These are phyloP conservation scores for Parastagonospora avenae DNA, from an alignment of 2,329 filamentous ascomycete genomes.

Conservation along the genomic window DNA sequence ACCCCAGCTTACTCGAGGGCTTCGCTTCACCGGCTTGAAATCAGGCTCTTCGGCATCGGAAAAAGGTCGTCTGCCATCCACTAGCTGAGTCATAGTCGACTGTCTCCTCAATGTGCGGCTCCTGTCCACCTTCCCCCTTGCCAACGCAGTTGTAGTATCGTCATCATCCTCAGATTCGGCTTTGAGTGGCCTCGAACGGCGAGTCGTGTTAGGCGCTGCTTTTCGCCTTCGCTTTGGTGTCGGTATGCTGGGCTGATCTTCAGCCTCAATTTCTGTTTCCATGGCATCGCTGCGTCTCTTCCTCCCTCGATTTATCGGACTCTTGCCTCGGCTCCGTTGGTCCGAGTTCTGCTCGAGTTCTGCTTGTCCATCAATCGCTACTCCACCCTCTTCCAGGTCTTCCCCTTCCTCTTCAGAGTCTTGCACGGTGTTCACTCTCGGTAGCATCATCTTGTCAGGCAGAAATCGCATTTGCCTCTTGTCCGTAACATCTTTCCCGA, in stretches of 20 bases:
- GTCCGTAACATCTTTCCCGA: slow-evolving; percentile 17
- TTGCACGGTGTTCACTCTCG: slow-evolving; percentile 6
- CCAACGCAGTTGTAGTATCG: not conserved
- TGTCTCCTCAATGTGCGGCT: slow-evolving; percentile 30
- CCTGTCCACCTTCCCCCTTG: slow-evolving; percentile 1
- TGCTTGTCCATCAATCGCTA: not conserved
- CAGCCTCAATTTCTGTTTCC: slow-evolving; percentile 7
- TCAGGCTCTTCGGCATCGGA: slow-evolving; percentile 25
- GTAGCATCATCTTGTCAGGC: slow-evolving; percentile 32
- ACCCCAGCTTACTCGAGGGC: slow-evolving; percentile 26
- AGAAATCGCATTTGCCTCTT: slow-evolving; percentile 36
- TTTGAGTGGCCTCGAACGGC: slow-evolving; percentile 3
- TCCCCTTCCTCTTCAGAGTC: slow-evolving; percentile 19
- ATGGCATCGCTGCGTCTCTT: slow-evolving; percentile 20
- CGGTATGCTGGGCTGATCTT: slow-evolving; percentile 7
- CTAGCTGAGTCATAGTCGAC: slow-evolving; percentile 45
- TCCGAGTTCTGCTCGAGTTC: not conserved
- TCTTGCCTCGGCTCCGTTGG: not conserved
- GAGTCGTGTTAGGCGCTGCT: slow-evolving; percentile 2
- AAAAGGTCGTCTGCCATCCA: slow-evolving; percentile 28
- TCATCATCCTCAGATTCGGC: slow-evolving; percentile 8
- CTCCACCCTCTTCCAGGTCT: slow-evolving; percentile 10
- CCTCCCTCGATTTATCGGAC: slow-evolving; percentile 11
- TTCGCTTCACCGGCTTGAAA: slow-evolving; percentile 29
- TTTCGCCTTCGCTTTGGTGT: slow-evolving; percentile 28